Base-by-base conservation (phyloP, 345 rosid species). In the Linum trigynum region DNA sequence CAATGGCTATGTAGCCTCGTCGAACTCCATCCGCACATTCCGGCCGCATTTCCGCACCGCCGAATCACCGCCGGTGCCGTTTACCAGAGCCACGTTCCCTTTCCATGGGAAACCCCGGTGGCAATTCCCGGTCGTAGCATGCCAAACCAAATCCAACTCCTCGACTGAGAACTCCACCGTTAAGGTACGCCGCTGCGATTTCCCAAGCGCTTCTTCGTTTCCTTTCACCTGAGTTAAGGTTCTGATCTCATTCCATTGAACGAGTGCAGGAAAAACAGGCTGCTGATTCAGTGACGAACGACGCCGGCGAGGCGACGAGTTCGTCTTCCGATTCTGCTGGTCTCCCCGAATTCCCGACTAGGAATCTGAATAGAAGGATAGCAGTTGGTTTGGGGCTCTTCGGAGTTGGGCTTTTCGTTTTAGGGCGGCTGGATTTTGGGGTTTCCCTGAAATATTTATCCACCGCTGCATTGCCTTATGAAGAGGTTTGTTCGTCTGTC, bases 361-460 rank as follows among this genome's bases (percentile, higher is more conserved):
- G 77, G 39, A 75, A 71, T 76, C 57, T 85, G 11, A 90, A 84
- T 50, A 81, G 72, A 72, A 80, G 67, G 74, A 76, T 90, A 23
- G 91, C 90, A 5, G 72, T 65, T 39, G 78, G 70, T 67, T 81
- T 90, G 63, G 68, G 79, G 12, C 65, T 83, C 59, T 86, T 81
- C 0, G 88, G 91, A 0, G 72, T 81, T 67, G 85, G 84, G 2
- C 83, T 90, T 65, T 87, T 87, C 80, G 62, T 83, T 45, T 85
- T 83, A 0, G 62, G 77, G 1, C 68, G 95, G 73, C 78, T 87
- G 12, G 95, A 90, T 80, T 78, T 90, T 51, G 95, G 97, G 67
- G 82, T 87, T 69, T 90, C 95, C 9, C 73, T 87, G 73, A 87
- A 84, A 77, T 91, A 90, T 77, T 76, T 87, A 50, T 77, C 95